These are phyloP conservation scores for Mycena galericulata DNA, from an alignment of 768 basidiomycete genomes.

Conservation along the genomic window DNA sequence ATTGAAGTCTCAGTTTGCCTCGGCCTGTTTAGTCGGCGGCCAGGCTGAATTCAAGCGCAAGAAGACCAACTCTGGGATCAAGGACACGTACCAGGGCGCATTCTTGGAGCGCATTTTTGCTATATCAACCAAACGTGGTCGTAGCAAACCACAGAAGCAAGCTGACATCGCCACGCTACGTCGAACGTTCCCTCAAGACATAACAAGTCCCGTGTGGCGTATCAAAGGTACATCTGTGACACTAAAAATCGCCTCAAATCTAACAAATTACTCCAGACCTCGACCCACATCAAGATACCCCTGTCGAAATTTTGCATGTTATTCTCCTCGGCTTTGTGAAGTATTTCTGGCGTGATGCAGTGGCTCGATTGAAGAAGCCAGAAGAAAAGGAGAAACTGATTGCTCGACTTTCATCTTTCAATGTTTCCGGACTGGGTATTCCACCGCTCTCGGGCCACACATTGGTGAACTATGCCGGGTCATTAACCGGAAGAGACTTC, in stretches of 20 bases:
- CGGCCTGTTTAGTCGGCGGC: constrained; percentile 29
- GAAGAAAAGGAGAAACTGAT: constrained; percentile 42
- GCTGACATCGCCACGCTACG: constrained; percentile 22
- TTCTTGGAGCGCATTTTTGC: no score
- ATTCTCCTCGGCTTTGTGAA: constrained; percentile 60
- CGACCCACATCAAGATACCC: no score
- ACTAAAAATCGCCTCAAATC: no score
- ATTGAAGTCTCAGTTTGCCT: constrained; percentile 33
- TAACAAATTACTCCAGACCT: constrained; percentile 56
- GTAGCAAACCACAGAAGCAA: constrained; percentile 29
- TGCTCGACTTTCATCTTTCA: constrained; percentile 42
- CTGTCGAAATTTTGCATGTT: constrained; percentile 59
- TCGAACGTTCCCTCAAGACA: constrained; percentile 34
- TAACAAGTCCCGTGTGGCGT: constrained; percentile 50
- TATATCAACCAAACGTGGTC: constrained; percentile 33
- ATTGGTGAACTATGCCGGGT: constrained; percentile 52
- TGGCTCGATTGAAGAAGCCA: constrained; percentile 40
- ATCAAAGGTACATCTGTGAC: no score
- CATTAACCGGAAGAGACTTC: constrained; percentile 52
- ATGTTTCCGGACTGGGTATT: constrained; percentile 49
- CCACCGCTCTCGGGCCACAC: constrained; percentile 44
- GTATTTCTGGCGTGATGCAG: constrained; percentile 59
- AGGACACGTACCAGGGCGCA: constrained; percentile 47
- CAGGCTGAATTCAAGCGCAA: constrained; percentile 34
- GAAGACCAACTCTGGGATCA: constrained; percentile 46